A percentile compares a stretch with the other conserved stretches of the same genome.
Evolutionary conservation across 148 eudicot genomes (phyloP).

Genomic region (Rhododendron henanense): DNA sequence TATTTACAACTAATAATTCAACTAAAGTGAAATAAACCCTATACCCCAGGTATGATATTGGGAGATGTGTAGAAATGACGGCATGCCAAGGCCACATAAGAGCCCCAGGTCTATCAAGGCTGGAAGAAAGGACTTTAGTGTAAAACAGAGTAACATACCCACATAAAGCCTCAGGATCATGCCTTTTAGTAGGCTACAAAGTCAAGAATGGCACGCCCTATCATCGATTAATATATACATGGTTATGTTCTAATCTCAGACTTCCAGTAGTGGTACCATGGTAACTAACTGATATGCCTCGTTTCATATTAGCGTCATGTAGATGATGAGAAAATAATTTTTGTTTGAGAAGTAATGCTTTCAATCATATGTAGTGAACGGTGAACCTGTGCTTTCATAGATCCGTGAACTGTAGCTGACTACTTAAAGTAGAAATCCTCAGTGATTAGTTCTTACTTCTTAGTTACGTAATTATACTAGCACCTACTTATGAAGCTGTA

Average conservation of each 20-base stretch:
- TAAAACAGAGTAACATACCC: neutral
- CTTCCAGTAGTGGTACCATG: neutral
- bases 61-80: neutral
- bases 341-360: neutral
- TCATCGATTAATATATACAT: neutral
- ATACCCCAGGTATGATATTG: neutral
- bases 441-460: neutral
- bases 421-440: neutral
- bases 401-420: neutral
- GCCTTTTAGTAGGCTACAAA: neutral
- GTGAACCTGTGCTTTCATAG: neutral
- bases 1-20: neutral
- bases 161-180: neutral
- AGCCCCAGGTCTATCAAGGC: neutral
- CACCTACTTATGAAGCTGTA: neutral
- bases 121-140: neutral
- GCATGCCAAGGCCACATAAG: neutral
- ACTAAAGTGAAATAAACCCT: neutral
- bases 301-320: neutral
- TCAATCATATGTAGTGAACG: neutral
- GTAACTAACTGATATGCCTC: neutral
- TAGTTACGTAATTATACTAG: neutral
- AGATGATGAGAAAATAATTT: neutral
- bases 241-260: neutral
- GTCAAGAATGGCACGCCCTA: neutral